Percentiles rank a stretch among this genome's conserved stretches.
phyloP scores from a whole-genome alignment of 1,284 basidiomycete species.

The Xanthoconium separans region DNA sequence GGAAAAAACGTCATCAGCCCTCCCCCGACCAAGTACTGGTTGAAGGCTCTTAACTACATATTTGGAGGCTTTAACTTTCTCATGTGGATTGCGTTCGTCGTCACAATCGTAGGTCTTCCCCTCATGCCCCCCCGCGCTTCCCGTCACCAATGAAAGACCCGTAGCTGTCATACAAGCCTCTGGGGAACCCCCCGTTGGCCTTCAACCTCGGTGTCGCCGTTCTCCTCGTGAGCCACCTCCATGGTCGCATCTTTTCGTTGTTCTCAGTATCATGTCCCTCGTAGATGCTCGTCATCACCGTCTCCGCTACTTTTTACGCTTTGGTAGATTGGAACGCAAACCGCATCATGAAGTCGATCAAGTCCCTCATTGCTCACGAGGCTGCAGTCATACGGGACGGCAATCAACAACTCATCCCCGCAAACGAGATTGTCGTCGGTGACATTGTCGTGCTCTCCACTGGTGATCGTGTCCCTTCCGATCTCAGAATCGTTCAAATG shows the following conservation, averaged over 20 bases:
- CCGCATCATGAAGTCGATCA: constrained; percentile 38
- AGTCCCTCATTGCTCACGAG: constrained; percentile 41
- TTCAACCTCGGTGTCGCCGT: constrained; percentile 70
- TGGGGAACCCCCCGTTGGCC: constrained; percentile 49
- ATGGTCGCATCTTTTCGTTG: neutral
- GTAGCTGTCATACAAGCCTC: constrained; percentile 45
- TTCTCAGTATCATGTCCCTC: neutral
- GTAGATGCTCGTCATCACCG: constrained; percentile 58
- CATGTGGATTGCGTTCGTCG: constrained; percentile 51
- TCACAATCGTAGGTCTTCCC: constrained; percentile 38
- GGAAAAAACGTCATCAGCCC: constrained; percentile 51
- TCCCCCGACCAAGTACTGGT: constrained; percentile 46
- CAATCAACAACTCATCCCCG: constrained; percentile 57
- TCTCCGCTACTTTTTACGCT: constrained; percentile 47
- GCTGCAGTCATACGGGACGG: constrained; percentile 54
- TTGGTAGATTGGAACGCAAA: constrained; percentile 43
- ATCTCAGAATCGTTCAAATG: constrained; percentile 65
- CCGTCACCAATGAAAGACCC: constrained; percentile 11
- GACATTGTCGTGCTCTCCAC: constrained; percentile 76
- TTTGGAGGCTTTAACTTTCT: constrained; percentile 56
- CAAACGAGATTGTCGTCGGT: constrained; percentile 80
- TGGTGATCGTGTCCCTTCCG: constrained; percentile 83
- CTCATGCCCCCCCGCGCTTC: neutral
- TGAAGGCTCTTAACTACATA: constrained; percentile 49
- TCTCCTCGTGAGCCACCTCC: constrained; percentile 62